Evolutionary conservation across 768 basidiomycete species (phyloP).

Genomic region (Dictyophora rubrovolvata): DNA sequence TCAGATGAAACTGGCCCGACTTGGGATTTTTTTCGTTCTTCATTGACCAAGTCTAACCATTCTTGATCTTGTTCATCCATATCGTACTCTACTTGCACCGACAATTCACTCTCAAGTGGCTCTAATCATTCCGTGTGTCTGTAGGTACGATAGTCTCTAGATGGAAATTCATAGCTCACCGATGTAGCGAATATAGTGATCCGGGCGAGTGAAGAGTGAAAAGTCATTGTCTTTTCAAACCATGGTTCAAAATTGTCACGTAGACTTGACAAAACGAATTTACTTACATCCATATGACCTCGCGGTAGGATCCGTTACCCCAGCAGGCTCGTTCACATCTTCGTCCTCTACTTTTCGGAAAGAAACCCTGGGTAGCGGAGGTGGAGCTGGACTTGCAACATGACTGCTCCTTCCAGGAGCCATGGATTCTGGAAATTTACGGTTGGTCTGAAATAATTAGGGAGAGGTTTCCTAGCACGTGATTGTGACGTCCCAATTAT

Average conservation of each 20-base stretch:
- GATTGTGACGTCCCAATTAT: not conserved
- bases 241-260: conserved; percentile 16
- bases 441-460: not conserved
- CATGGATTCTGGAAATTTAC: conserved; percentile 1
- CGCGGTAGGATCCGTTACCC: conserved; percentile 53
- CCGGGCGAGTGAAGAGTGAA: conserved; percentile 63
- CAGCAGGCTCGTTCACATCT: conserved; percentile 45
- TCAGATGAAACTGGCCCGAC: conserved; percentile 69
- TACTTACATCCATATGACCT: conserved; percentile 66
- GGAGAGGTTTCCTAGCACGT: not conserved
- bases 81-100: conserved; percentile 94
- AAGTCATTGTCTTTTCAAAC: conserved; percentile 49
- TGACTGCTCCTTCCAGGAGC: conserved; percentile 5
- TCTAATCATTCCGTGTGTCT: conserved; percentile 34
- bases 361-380: conserved; percentile 50
- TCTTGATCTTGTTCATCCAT: conserved; percentile 99
- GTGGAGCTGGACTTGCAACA: conserved; percentile 19
- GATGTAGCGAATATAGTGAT: conserved; percentile 85
- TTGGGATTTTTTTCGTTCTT: conserved; percentile 69
- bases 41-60: conserved; percentile 84
- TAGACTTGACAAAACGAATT: not conserved
- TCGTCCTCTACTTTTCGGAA: conserved; percentile 60
- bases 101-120: conserved; percentile 86
- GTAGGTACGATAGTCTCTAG: not conserved
- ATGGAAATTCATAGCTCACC: conserved; percentile 38